Percentiles rank a stretch among this genome's conserved stretches.
These are phyloP conservation scores for Chaetomium fimeti DNA, from an alignment of 495 filamentous ascomycete genomes.

Conservation along the genomic window DNA sequence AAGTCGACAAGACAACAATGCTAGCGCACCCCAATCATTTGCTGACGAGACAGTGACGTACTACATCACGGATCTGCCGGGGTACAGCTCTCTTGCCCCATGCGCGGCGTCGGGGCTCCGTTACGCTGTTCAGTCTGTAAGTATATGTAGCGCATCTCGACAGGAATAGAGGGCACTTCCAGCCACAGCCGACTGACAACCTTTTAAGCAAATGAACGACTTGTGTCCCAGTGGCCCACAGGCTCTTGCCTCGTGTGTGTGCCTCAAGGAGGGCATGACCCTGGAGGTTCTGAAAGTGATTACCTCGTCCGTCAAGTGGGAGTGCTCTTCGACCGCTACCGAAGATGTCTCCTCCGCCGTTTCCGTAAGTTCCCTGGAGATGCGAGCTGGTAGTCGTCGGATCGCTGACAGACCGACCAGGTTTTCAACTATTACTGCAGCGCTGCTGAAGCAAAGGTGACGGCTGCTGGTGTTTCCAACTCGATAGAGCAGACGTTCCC, in stretches of 20 bases:
- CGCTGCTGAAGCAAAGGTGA: conserved; percentile 44
- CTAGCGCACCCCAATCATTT: neutral
- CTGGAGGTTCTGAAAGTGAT: conserved; percentile 37
- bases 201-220: conserved; percentile 36
- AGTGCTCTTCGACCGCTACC: conserved; percentile 44
- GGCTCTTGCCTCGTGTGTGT: conserved; percentile 50
- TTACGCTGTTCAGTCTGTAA: conserved; percentile 42
- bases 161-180: neutral
- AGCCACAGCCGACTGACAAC: conserved; percentile 14
- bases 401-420: neutral
- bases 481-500: conserved; percentile 32
- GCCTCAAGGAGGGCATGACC: conserved; percentile 48
- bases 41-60: conserved; percentile 45
- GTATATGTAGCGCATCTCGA: conserved; percentile 3
- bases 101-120: conserved; percentile 47
- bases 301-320: conserved; percentile 41
- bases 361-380: conserved; percentile 4
- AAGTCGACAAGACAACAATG: conserved; percentile 9
- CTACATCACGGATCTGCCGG: conserved; percentile 49
- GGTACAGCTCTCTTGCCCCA: conserved; percentile 43
- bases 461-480: conserved; percentile 39
- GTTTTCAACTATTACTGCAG: conserved; percentile 51
- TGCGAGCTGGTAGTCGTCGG: neutral
- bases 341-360: conserved; percentile 50
- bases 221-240: conserved; percentile 45